Evolutionary conservation across 345 rosid genomes (phyloP).

Genomic region (Sapria himalayana): DNA sequence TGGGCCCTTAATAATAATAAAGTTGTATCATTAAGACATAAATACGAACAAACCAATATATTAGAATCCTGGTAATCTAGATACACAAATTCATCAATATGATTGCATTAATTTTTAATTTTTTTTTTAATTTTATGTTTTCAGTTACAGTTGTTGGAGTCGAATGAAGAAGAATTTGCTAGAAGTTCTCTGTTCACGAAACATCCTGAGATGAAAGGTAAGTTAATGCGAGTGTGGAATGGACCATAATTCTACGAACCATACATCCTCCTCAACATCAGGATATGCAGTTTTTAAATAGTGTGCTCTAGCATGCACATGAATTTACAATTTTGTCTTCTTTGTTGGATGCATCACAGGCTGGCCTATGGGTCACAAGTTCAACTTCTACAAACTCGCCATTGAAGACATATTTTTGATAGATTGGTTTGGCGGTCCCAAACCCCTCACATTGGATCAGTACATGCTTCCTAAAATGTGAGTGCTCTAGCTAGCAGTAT

Average conservation of each 20-base stretch:
- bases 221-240: neutral
- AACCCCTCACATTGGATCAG: slow-evolving; percentile 55
- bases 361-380: slow-evolving; percentile 69
- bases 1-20: too few relatives aligned
- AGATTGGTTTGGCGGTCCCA: slow-evolving; percentile 87
- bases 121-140: too few relatives aligned
- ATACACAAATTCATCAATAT: too few relatives aligned
- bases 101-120: too few relatives aligned
- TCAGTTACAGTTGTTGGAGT: slow-evolving; percentile 17
- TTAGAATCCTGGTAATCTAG: too few relatives aligned
- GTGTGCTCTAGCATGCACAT: neutral
- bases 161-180: slow-evolving; percentile 41
- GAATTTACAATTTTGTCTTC: neutral
- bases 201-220: slow-evolving; percentile 89
- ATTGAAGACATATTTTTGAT: slow-evolving; percentile 60
- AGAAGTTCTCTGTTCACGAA: slow-evolving; percentile 39
- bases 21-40: too few relatives aligned
- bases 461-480: slow-evolving; percentile 44
- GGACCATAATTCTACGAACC: too few relatives aligned
- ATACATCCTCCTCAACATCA: too few relatives aligned
- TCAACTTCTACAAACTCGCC: slow-evolving; percentile 47
- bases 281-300: too few relatives aligned
- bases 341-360: slow-evolving; percentile 18
- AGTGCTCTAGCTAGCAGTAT: slow-evolving; percentile 16
- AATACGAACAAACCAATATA: too few relatives aligned